Evolutionary conservation across 805 yeast genomes (phyloP), one percentile per base, ranked within the genome.

Genomic region (Jamesozyma spencerorum): DNA sequence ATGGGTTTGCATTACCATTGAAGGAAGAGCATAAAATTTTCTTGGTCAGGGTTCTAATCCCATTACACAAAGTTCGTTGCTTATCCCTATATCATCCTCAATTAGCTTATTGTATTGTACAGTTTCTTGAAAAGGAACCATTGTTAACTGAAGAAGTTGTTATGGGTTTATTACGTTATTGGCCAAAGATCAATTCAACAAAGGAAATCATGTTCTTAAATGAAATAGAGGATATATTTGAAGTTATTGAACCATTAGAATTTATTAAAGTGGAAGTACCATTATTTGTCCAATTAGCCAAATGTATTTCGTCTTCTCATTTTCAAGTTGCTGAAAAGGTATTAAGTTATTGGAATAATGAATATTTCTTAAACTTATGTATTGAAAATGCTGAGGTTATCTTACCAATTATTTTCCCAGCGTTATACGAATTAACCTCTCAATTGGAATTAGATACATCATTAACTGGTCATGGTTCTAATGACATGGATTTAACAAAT

Each of bases 281-380:
- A 3, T 68, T 92, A 36, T 88, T 88, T 64, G 94, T 90, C 24
- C 98, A 92, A 65, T 72, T 92, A 48, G 83, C 95, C 38, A 86
- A 84, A 63, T 90, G 97, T 65, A 88, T 92, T 31, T 75, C 94
- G 20, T 84, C 95, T 2, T 85, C 95, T 20, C 97, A 92, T 66
- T 94, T 92, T 70, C 98, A 92, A 70, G 96, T 92, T 19, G 83
- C 94, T 43, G 98, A 92, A 64, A 86, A 94, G 51, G 96, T 92
- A 2, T 73, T 92, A 44, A 83, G 88, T 58, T 86, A 79, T 62
- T 92, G 96, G 92, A 84, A 85, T 54, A 90, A 90, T 62, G 97
- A 92, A 57, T 88, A 85, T 65, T 88, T 92, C 61, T 75, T 88
- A 48, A 82, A 87, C 32, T 66, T 90, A 51, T 87, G 92, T 37